Base-by-base conservation (phyloP, 75 land plant species). In the Picea sitchensis region DNA sequence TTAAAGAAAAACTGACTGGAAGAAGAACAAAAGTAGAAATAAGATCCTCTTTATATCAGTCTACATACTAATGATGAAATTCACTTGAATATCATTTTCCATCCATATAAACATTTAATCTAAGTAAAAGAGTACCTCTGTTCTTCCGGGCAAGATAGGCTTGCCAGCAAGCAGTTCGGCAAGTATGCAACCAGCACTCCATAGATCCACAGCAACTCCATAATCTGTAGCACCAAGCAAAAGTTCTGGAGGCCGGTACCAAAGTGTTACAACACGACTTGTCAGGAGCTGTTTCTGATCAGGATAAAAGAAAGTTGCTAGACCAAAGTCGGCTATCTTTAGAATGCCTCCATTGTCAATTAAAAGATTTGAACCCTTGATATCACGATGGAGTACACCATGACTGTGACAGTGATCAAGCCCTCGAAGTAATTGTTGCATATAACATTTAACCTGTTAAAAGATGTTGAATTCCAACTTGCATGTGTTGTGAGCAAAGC, bases 231-330 rank as follows among this genome's bases (percentile, higher is more conserved):
- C 94, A 20, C 96, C 96, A 41, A 94, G 82, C 47, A 94, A 77
- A 14, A 94, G 90, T 75, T 94, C 96, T 23, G 96, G 96, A 67
- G 96, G 96, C 14, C 96, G 94, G 82, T 94, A 94, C 96, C 96
- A 94, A 13, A 94, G 86, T 13, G 96, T 94, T 11, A 94, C 88
- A 32, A 94, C 96, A 20, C 92, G 88, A 78, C 92, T 93, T 30
- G 96, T 92, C 88, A 94, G 83, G 11, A 89, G 88, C 56, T 92
- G 87, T 83, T 75, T 83, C 26, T 81, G 79, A 14, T 82, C 82
- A 63, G 94, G 91, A 82, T 90, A 83, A 84, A 36, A 94, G 60
- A 88, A 85, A 59, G 89, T 79, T 30, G 96, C 94, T 12, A 94
- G 78, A 4, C 96, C 96, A 84, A 93, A 93, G 84, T 93, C 96